Evolutionary conservation across 257 asterid species (phyloP).

Genomic region (Solanum habrochaites): DNA sequence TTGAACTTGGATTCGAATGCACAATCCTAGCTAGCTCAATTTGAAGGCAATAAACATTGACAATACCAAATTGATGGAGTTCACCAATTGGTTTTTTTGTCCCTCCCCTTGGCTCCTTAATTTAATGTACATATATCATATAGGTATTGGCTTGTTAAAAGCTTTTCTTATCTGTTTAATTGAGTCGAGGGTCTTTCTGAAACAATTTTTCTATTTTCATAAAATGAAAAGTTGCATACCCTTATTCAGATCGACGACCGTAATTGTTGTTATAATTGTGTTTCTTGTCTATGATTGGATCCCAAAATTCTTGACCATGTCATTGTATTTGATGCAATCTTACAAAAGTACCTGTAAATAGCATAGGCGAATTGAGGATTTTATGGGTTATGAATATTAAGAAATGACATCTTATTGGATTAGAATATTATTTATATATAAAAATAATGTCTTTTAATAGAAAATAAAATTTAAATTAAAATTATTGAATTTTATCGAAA

Average conservation of each 20-base stretch:
- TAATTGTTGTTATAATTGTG: neutral
- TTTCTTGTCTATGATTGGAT: neutral
- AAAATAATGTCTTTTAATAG: too few relatives aligned
- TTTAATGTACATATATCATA: neutral
- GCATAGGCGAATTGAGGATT: neutral
- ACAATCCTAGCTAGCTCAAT: slow-evolving; percentile 16
- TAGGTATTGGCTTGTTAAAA: neutral
- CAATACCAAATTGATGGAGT: neutral
- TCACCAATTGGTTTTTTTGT: neutral
- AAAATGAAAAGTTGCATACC: neutral
- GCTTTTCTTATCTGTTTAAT: neutral
- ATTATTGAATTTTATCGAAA: neutral
- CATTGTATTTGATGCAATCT: neutral
- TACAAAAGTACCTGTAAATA: neutral
- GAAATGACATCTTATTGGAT: neutral
- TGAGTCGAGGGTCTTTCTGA: neutral
- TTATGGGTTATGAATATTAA: neutral
- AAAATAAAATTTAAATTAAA: too few relatives aligned
- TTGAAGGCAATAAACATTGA: neutral
- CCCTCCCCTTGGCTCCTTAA: neutral
- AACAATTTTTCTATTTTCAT: neutral
- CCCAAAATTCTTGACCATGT: neutral
- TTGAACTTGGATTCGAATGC: slow-evolving; percentile 1
- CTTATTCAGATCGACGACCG: accelerated
- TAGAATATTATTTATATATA: too few relatives aligned